Evolutionary conservation across 2,329 filamentous ascomycete species (phyloP).

Genomic region (Calycina herbarum): DNA sequence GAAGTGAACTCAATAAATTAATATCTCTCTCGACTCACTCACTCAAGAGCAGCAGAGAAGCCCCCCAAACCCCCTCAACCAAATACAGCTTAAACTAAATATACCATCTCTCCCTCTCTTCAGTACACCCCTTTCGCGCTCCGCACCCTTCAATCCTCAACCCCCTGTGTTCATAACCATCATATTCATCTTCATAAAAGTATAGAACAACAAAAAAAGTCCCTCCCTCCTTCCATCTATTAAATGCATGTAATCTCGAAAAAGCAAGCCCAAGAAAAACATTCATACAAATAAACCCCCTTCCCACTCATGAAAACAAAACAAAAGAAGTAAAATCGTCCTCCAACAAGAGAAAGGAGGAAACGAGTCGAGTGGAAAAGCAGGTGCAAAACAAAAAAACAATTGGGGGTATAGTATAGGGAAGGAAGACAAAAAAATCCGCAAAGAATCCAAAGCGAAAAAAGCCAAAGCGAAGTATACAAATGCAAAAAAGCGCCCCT

Average conservation of each 20-base stretch:
- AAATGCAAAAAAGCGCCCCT: not conserved
- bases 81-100: no score
- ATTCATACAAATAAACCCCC: not conserved
- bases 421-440: not conserved
- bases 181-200: not conserved
- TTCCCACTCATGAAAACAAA: not conserved
- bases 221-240: not conserved
- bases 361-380: not conserved
- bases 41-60: no score
- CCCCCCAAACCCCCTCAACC: no score
- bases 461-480: not conserved
- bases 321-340: not conserved
- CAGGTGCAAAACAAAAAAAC: not conserved
- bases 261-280: not conserved
- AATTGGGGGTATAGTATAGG: not conserved
- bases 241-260: not conserved
- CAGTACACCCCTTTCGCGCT: no score
- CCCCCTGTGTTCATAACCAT: not conserved
- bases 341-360: not conserved
- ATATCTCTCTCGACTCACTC: no score
- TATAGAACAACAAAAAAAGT: not conserved
- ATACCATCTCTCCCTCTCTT: no score
- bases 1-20: no score
- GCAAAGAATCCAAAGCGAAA: not conserved
- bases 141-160: not conserved